phyloP scores from a whole-genome alignment of 371 early-diverging fungal genomes.

The Phascolomyces articulosus region DNA sequence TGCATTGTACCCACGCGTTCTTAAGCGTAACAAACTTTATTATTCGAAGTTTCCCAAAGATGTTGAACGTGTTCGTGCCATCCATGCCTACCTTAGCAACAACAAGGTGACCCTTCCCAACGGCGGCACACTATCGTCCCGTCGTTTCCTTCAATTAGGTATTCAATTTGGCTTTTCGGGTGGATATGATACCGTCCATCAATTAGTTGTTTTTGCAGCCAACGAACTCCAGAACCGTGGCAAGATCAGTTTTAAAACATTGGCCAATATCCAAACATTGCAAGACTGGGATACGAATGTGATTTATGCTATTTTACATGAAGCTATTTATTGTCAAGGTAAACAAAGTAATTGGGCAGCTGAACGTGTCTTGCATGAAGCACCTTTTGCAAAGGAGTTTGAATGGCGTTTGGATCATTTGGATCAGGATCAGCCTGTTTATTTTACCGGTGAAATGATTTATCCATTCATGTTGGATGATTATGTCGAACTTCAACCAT shows the following conservation, averaged over 20 bases:
- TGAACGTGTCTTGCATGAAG: constrained; percentile 54
- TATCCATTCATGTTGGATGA: constrained; percentile 82
- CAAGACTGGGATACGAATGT: constrained; percentile 67
- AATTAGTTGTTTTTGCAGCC: constrained; percentile 53
- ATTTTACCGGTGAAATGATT: constrained; percentile 69
- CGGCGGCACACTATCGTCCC: constrained; percentile 69
- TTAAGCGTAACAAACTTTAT: constrained; percentile 64
- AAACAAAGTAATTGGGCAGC: constrained; percentile 71
- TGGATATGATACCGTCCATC: constrained; percentile 70
- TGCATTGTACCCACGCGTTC: constrained; percentile 62
- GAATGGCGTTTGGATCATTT: constrained; percentile 53
- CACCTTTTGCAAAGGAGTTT: constrained; percentile 50
- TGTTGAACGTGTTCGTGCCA: constrained; percentile 61
- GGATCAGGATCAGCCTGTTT: constrained; percentile 28
- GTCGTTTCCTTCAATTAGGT: constrained; percentile 78
- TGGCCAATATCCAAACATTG: constrained; percentile 40
- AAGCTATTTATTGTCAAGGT: constrained; percentile 72
- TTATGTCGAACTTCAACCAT: constrained; percentile 62
- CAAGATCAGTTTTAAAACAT: constrained; percentile 52
- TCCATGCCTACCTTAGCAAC: constrained; percentile 55
- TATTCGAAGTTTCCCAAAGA: constrained; percentile 70
- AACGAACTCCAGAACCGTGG: constrained; percentile 54
- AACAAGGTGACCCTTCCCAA: constrained; percentile 59
- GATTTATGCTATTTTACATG: constrained; percentile 73
- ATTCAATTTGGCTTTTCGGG: constrained; percentile 66